These are phyloP conservation scores for Exophiala sideris DNA, from an alignment of 2,329 filamentous ascomycete species.

Conservation along the genomic window DNA sequence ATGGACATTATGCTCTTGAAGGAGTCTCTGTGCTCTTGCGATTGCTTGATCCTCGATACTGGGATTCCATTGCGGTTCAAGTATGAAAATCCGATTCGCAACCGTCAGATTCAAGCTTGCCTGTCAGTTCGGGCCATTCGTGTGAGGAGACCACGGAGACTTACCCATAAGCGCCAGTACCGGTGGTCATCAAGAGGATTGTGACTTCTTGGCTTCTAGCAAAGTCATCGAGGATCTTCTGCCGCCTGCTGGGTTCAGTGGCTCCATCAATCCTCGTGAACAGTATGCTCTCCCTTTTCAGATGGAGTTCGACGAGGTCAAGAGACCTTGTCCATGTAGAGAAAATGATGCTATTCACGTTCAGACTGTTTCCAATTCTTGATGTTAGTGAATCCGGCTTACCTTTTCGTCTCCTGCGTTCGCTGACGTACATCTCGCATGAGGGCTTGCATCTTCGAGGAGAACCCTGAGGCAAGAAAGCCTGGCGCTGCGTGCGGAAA, in stretches of 20 bases:
- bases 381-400: too few species aligned
- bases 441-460: too few species aligned
- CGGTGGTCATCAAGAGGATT: slow-evolving; percentile 35
- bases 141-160: background rate
- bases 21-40: slow-evolving; percentile 10
- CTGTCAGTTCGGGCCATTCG: background rate
- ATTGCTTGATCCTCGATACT: slow-evolving; percentile 11
- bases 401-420: too few species aligned
- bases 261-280: slow-evolving; percentile 45
- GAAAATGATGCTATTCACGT: slow-evolving; percentile 42
- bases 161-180: slow-evolving; percentile 34
- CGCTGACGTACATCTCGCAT: too few species aligned
- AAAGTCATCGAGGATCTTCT: slow-evolving; percentile 42
- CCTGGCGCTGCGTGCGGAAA: too few species aligned
- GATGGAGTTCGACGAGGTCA: slow-evolving; percentile 34
- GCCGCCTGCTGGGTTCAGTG: slow-evolving; percentile 35
- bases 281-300: slow-evolving; percentile 30
- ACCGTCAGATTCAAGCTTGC: slow-evolving; percentile 10
- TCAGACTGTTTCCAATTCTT: too few species aligned
- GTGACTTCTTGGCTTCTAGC: slow-evolving; percentile 20
- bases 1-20: slow-evolving; percentile 20
- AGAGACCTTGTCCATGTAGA: slow-evolving; percentile 47
- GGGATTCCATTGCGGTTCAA: slow-evolving; percentile 16
- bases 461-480: too few species aligned
- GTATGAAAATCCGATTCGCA: slow-evolving; percentile 2